Evolutionary conservation across 306 rosid genomes (phyloP).

Genomic region (Neltuma alba): DNA sequence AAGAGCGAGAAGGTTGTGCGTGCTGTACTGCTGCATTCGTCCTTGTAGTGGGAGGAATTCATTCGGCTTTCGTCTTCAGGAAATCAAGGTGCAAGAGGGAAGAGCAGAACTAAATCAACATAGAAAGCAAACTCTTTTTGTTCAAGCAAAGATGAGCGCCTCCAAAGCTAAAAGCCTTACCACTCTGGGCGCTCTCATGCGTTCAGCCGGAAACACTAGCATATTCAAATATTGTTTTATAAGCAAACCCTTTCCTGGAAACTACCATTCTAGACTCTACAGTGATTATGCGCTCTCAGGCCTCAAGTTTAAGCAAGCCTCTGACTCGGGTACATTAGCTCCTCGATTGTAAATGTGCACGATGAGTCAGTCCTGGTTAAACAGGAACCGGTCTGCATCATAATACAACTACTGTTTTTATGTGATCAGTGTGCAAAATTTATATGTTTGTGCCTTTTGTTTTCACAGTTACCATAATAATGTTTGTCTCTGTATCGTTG

Average conservation of each 20-base stretch:
- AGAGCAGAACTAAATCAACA: background rate
- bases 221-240: constrained; percentile 6
- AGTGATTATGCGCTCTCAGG: constrained; percentile 33
- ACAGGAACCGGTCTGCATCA: background rate
- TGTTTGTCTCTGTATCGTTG: background rate
- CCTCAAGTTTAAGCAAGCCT: constrained; percentile 39
- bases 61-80: background rate
- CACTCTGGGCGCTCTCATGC: constrained; percentile 25
- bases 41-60: background rate
- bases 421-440: background rate
- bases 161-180: constrained; percentile 43
- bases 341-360: background rate
- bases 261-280: background rate
- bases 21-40: background rate
- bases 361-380: constrained; percentile 18
- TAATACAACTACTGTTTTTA: background rate
- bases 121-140: background rate
- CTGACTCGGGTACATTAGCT: constrained; percentile 51
- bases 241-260: constrained; percentile 16
- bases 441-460: background rate
- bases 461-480: background rate
- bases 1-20: background rate
- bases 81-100: too few species aligned
- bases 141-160: constrained; percentile 43
- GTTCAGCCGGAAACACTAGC: constrained; percentile 33